These are phyloP conservation scores for Plectranthus barbatus DNA, from an alignment of 257 asterid species.

Conservation along the genomic window DNA sequence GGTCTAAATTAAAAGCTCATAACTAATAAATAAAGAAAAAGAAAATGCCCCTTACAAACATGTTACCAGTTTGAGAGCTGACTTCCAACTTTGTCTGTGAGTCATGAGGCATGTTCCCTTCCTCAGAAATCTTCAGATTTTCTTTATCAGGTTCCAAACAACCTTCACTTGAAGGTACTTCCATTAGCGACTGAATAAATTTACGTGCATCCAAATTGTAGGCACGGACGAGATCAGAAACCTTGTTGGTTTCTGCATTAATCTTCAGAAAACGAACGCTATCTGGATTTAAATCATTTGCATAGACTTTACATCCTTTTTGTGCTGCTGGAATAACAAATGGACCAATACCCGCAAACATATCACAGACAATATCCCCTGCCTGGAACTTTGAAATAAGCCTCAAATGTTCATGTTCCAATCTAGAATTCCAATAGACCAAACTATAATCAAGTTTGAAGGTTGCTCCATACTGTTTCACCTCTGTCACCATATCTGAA, in stretches of 20 bases:
- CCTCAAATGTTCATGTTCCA: conserved; percentile 93
- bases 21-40: neutral
- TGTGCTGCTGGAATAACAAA: conserved; percentile 95
- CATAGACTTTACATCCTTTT: conserved; percentile 83
- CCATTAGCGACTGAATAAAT: conserved; percentile 53
- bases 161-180: conserved; percentile 42
- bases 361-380: conserved; percentile 74
- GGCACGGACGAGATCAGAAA: conserved; percentile 54
- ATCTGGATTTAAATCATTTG: conserved; percentile 91
- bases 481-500: conserved; percentile 78
- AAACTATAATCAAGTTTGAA: conserved; percentile 95
- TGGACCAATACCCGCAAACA: conserved; percentile 97
- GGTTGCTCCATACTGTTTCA: conserved; percentile 74
- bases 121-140: conserved; percentile 20
- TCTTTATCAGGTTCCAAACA: conserved; percentile 26
- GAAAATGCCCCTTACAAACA: conserved; percentile 3
- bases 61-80: conserved; percentile 28
- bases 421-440: conserved; percentile 95
- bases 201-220: conserved; percentile 81
- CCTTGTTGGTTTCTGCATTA: conserved; percentile 77
- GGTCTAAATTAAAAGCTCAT: conserved; percentile 13
- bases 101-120: conserved; percentile 19
- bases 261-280: conserved; percentile 68
- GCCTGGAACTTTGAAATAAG: conserved; percentile 58
- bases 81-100: conserved; percentile 25